Conservation (phyloP, 75 land plant genomes). For the Cryptomeria japonica region DNA sequence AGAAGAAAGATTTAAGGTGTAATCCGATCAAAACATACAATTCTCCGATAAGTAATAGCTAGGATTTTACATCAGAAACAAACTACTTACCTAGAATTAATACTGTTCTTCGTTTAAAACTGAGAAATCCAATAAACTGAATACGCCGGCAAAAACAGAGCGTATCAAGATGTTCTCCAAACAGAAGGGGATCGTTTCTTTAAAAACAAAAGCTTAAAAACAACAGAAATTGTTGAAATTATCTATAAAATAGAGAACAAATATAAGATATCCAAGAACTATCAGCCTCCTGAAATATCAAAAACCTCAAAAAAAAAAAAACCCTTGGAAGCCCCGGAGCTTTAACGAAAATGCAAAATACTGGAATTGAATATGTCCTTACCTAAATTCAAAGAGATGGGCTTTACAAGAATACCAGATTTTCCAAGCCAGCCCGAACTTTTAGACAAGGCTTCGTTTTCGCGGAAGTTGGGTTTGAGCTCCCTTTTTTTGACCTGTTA, state of each 20-base stretch:
- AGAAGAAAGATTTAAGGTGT: too few relatives aligned
- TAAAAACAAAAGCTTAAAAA: not conserved
- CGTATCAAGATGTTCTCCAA: not conserved
- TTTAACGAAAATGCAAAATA: not conserved
- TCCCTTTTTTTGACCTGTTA: not conserved
- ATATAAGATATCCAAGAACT: not conserved
- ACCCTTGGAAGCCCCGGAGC: not conserved
- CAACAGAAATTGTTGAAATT: not conserved
- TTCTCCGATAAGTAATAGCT: not conserved
- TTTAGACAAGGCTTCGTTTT: not conserved
- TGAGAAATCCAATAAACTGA: not conserved
- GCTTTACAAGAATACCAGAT: not conserved
- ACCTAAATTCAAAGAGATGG: too few relatives aligned
- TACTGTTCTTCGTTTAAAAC: not conserved
- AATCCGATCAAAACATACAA: not conserved
- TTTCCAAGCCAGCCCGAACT: not conserved
- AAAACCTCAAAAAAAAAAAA: not conserved
- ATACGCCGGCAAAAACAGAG: not conserved
- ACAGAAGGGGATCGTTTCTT: not conserved
- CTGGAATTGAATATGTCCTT: not conserved
- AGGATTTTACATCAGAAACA: not conserved
- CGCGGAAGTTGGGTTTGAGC: not conserved
- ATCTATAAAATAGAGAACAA: not conserved
- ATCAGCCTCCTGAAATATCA: too few relatives aligned
- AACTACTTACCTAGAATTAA: not conserved